Percentiles rank a stretch among this genome's conserved stretches.
phyloP scores from a whole-genome alignment of 768 basidiomycete genomes.

The Ramaria rubella region DNA sequence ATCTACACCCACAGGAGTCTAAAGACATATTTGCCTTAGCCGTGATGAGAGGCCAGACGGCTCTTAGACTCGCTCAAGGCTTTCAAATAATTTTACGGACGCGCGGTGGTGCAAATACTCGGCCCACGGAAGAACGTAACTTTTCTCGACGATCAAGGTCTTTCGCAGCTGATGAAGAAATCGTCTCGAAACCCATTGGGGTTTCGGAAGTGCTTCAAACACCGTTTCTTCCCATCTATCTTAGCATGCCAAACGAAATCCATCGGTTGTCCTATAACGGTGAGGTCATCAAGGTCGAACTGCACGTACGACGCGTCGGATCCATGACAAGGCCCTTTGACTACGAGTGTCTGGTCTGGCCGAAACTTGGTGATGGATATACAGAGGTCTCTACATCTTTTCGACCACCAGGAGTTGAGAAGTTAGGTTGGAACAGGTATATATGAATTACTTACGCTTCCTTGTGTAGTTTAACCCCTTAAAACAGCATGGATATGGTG shows the following conservation, averaged over 20 bases:
- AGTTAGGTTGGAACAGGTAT: slow-evolving; percentile 83
- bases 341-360: slow-evolving; percentile 93
- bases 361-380: slow-evolving; percentile 82
- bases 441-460: not conserved
- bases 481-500: slow-evolving; percentile 75
- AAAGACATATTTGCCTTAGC: slow-evolving; percentile 41
- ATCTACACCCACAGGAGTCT: slow-evolving; percentile 9
- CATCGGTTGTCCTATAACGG: slow-evolving; percentile 88
- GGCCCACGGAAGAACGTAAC: slow-evolving; percentile 31
- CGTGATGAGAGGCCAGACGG: slow-evolving; percentile 91
- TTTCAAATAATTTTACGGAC: slow-evolving; percentile 81
- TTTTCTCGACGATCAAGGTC: slow-evolving; percentile 34
- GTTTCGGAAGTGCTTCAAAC: slow-evolving; percentile 60
- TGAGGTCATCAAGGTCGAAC: slow-evolving; percentile 82
- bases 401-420: slow-evolving; percentile 69
- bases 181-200: slow-evolving; percentile 49
- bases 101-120: slow-evolving; percentile 15
- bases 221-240: slow-evolving; percentile 64
- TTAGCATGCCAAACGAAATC: slow-evolving; percentile 94
- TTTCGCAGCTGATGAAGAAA: slow-evolving; percentile 49
- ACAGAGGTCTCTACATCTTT: slow-evolving; percentile 73
- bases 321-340: slow-evolving; percentile 49
- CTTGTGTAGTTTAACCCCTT: not conserved
- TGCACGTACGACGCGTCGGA: slow-evolving; percentile 73
- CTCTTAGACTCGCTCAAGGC: slow-evolving; percentile 84